Base-by-base conservation (phyloP, 352 stramenopile genomes). In the Phytophthora pluvialis region DNA sequence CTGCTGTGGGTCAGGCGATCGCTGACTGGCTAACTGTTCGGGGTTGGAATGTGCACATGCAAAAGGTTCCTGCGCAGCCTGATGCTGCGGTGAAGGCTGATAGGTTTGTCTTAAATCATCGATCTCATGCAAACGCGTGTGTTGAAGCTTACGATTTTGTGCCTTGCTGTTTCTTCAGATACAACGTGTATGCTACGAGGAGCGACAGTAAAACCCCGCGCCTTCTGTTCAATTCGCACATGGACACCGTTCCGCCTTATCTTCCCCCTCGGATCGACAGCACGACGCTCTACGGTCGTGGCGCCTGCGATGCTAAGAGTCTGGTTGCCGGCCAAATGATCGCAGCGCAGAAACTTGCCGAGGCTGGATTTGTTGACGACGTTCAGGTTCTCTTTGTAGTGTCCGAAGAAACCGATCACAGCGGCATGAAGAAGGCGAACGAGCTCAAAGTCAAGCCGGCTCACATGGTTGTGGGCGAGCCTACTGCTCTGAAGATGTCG, bases 341-440 rank as follows among this genome's bases (percentile, higher is more conserved):
- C 32, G 88, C 88, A 16, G 78, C 88, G 1, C 80, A 94, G 59
- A 81, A 78, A 25, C 67, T 96, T 12, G 77, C 78, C 7, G 80
- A 89, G 21, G 75, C 64, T 26, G 88, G 88, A 1, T 66, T 77
- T 60, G 77, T 67, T 8, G 62, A 86, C 3, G 86, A 94, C 31
- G 79, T 95, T 18, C 83, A 81, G 1, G 56, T 95, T 54, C 66
- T 96, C 12, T 96, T 93, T 64, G 88, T 96, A 12, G 88, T 96
- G 7, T 96, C 88, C 3, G 88, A 96, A 61, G 88, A 96, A 68
- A 96, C 88, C 0, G 88, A 96, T 40, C 88, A 96, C 71, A 95
- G 86, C 52, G 86, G 88, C 11, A 96, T 96, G 86, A 91, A 94
- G 64, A 91, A 92, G 57, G 84, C 85, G 3, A 96, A 96, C 64